Conservation (phyloP, 257 asterid species). For the Plectranthus barbatus region DNA sequence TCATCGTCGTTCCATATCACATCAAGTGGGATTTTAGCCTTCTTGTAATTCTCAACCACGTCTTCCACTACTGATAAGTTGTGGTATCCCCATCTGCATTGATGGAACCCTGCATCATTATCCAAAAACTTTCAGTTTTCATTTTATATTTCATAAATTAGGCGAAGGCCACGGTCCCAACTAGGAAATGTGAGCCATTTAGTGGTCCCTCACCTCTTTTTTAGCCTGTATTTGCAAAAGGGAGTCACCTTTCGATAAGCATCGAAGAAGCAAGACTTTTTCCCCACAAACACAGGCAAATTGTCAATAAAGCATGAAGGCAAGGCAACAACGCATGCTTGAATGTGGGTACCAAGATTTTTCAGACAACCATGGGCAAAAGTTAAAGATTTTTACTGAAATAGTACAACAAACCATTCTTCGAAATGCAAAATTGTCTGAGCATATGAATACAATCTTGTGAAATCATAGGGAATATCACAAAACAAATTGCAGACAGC, state of each 20-base stretch:
- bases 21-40: slow-evolving; percentile 84
- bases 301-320: not conserved
- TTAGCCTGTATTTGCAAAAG: too few relatives aligned
- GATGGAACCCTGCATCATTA: slow-evolving; percentile 68
- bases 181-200: not conserved
- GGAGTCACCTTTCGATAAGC: too few relatives aligned
- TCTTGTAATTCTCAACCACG: slow-evolving; percentile 68
- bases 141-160: not conserved
- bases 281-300: not conserved
- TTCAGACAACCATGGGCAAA: not conserved
- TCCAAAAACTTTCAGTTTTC: not conserved
- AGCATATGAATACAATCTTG: too few relatives aligned
- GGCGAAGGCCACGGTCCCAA: not conserved
- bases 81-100: slow-evolving; percentile 97
- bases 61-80: slow-evolving; percentile 86
- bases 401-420: not conserved
- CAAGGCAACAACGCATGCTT: slow-evolving; percentile 5
- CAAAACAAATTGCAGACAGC: too few relatives aligned
- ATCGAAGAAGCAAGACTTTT: not conserved
- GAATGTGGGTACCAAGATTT: slow-evolving; percentile 9
- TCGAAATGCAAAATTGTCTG: not conserved
- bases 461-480: too few relatives aligned
- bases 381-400: not conserved
- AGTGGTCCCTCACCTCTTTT: slow-evolving; percentile 21
- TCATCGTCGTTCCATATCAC: slow-evolving; percentile 97